phyloP scores from a whole-genome alignment of 1,284 basidiomycete species.

The Malassezia vespertilionis region DNA sequence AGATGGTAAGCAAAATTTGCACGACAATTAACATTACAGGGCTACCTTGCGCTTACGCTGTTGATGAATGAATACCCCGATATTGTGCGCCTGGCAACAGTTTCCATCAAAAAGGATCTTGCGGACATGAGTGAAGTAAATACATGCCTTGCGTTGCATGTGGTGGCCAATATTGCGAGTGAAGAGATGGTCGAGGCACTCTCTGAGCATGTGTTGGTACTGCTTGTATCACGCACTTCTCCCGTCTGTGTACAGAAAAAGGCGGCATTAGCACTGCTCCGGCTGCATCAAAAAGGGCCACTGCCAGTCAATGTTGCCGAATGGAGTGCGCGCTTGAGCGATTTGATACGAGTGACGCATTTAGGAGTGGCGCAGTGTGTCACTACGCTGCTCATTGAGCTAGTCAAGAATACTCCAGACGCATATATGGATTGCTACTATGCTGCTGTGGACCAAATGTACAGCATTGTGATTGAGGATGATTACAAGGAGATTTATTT shows the following conservation, averaged over 20 bases:
- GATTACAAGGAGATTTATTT: constrained; percentile 75
- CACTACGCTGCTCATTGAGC: constrained; percentile 80
- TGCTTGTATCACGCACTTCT: constrained; percentile 92
- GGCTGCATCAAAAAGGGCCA: constrained; percentile 90
- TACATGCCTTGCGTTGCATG: constrained; percentile 92
- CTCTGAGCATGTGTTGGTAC: constrained; percentile 79
- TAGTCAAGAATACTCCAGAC: constrained; percentile 86
- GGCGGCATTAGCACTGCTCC: constrained; percentile 81
- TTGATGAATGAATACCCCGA: constrained; percentile 98
- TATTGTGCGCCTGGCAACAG: constrained; percentile 85
- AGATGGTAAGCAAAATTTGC: constrained; percentile 62
- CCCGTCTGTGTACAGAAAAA: constrained; percentile 95
- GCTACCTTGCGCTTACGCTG: constrained; percentile 90
- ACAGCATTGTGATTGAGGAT: constrained; percentile 63
- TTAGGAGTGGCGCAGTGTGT: constrained; percentile 84
- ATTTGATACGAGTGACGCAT: constrained; percentile 86
- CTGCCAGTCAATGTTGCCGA: constrained; percentile 82
- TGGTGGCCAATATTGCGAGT: constrained; percentile 94
- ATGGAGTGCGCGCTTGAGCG: constrained; percentile 88
- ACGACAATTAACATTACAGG: constrained; percentile 52
- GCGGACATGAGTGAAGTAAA: constrained; percentile 88
- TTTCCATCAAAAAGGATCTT: constrained; percentile 92
- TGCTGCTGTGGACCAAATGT: constrained; percentile 78
- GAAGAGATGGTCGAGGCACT: constrained; percentile 96
- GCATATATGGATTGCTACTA: constrained; percentile 83